Base-by-base conservation (phyloP, 805 yeast genomes). In the Sugiyamaella marilandica region DNA sequence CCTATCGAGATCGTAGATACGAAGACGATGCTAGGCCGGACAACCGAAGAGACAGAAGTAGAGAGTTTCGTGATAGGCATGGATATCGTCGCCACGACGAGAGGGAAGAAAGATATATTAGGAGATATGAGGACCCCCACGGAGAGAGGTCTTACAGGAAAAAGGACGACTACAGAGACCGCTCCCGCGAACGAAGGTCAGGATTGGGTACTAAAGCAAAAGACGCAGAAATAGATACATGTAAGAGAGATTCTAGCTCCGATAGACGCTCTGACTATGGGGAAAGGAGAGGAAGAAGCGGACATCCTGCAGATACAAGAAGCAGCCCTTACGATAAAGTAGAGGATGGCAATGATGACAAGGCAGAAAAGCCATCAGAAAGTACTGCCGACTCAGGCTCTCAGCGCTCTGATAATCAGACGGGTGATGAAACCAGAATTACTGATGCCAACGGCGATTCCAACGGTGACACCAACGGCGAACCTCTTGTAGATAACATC, bases 401-500 rank as follows among this genome's bases (percentile, higher is more conserved):
- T 24, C 7, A 34, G 8, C 4, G 8, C 39, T 4, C 4, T 5
- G 16, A 13, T 2, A 16, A 34, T 9, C 14, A 36, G 21, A 13
- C 16, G 24, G 45, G 26, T 24, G 41, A 39, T 29, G 45, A 34
- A 11, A 2, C 37, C 41, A 32, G 8, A 31, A 11, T 7, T 2
- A 31, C n/a, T 9, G 44, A 47, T 5, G 10, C 37, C n/a, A 9
- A 18, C n/a, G 26, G n/a, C 10, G 47, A 48, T n/a, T n/a, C n/a
- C n/a, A n/a, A n/a, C n/a, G n/a, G n/a, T n/a, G n/a, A n/a, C n/a
- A n/a, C 37, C n/a, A 9, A 18, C n/a, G 26, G n/a, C 10, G 47
- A 48, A 41, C 16, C 36, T 3, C 52, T 26, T 41, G 59, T 46
- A 10, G 51, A 52, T 2, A 68, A 65, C 5, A 59, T 57, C 18